These are phyloP conservation scores for Rheum nobile DNA, from an alignment of 148 eudicot species.

Conservation along the genomic window DNA sequence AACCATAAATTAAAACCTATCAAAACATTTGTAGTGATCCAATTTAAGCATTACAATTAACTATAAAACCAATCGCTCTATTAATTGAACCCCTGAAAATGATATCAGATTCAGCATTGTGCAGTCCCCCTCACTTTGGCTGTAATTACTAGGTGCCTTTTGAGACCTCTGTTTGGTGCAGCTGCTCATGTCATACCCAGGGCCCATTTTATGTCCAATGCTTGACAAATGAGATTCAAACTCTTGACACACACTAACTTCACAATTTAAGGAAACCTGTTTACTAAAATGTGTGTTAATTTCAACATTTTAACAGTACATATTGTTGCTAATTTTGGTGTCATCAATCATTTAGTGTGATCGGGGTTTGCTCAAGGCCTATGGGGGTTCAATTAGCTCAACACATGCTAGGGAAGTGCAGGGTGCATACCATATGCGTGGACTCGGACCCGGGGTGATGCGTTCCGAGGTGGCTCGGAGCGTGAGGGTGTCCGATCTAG, in stretches of 20 bases:
- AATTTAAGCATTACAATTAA: too few relatives aligned
- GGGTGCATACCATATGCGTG: too few relatives aligned
- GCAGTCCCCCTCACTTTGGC: neutral
- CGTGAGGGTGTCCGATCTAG: too few relatives aligned
- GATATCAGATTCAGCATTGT: neutral
- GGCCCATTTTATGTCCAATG: neutral
- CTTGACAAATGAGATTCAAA: neutral
- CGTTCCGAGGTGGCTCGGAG: too few relatives aligned
- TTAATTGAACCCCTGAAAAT: neutral
- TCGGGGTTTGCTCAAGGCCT: too few relatives aligned
- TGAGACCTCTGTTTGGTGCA: neutral
- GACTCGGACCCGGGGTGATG: too few relatives aligned
- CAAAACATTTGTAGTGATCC: too few relatives aligned
- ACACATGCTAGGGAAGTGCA: too few relatives aligned
- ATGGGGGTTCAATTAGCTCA: too few relatives aligned
- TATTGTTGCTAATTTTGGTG: too few relatives aligned
- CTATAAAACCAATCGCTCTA: neutral
- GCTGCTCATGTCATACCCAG: neutral
- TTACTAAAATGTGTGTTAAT: neutral
- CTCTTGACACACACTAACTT: neutral
- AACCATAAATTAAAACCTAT: too few relatives aligned
- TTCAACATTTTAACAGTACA: neutral
- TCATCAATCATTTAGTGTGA: too few relatives aligned
- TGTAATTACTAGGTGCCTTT: neutral
- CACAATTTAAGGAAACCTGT: neutral